Conservation (phyloP, 176 grass and related monocot genomes). For the Paspalum vaginatum region DNA sequence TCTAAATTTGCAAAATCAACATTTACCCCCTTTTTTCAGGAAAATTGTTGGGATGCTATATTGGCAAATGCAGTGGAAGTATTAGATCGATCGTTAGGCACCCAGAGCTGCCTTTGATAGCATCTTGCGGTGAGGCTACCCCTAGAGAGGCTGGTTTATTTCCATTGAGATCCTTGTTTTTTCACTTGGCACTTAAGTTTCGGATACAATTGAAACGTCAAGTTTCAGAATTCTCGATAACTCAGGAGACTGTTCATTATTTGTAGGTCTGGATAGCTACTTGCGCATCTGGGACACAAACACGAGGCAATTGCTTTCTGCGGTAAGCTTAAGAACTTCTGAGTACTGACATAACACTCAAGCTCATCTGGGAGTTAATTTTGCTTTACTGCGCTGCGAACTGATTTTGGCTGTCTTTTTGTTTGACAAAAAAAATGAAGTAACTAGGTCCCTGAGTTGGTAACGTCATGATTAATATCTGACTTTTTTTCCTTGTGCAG, state of each 20-base stretch:
- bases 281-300: slow-evolving; percentile 92
- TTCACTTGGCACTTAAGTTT: background rate
- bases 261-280: slow-evolving; percentile 85
- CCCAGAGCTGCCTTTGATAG: slow-evolving; percentile 77
- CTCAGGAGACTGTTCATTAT: slow-evolving; percentile 10
- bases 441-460: background rate
- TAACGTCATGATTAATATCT: background rate
- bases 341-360: slow-evolving; percentile 3
- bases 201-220: background rate
- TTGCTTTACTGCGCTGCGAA: background rate
- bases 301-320: slow-evolving; percentile 76
- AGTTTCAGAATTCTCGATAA: slow-evolving; percentile 11
- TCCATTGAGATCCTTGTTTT: background rate
- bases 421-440: slow-evolving; percentile 14
- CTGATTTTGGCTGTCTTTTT: slow-evolving; percentile 10
- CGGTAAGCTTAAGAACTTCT: slow-evolving; percentile 48
- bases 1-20: background rate
- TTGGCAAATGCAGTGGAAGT: slow-evolving; percentile 95
- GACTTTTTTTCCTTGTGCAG: slow-evolving; percentile 42
- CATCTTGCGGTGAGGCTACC: slow-evolving; percentile 83
- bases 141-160: slow-evolving; percentile 8
- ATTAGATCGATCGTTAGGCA: slow-evolving; percentile 95
- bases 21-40: slow-evolving; percentile 40
- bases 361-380: background rate
- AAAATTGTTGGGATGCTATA: slow-evolving; percentile 85